phyloP scores from a whole-genome alignment of 768 basidiomycete genomes.

The Leucocoprinus sp. region DNA sequence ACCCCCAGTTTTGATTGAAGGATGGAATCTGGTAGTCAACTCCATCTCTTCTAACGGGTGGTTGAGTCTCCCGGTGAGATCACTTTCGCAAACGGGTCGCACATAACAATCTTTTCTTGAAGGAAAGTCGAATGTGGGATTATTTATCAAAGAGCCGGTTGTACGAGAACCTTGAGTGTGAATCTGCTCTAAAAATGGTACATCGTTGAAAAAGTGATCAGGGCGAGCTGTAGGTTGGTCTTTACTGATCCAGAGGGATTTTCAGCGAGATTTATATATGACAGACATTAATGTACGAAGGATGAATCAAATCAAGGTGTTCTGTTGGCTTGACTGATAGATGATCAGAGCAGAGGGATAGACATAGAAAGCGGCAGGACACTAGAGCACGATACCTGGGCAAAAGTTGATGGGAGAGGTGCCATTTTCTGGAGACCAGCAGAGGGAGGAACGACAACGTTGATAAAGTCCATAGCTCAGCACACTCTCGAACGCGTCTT shows the following conservation, averaged over 20 bases:
- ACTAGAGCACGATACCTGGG: slow-evolving; percentile 3
- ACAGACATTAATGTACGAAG: too few species aligned
- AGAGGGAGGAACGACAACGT: neutral
- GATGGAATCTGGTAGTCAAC: too few species aligned
- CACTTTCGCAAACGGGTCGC: neutral
- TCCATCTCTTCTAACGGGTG: too few species aligned
- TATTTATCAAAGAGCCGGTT: neutral
- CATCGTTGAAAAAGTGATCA: neutral
- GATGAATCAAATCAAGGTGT: too few species aligned
- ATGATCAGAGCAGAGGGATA: too few species aligned
- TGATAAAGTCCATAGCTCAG: slow-evolving; percentile 11
- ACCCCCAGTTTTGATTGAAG: too few species aligned
- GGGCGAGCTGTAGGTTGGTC: neutral
- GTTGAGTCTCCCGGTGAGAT: too few species aligned
- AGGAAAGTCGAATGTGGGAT: neutral
- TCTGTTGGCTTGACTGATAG: too few species aligned
- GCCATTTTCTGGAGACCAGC: neutral
- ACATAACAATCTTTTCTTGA: neutral
- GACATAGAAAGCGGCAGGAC: slow-evolving; percentile 5
- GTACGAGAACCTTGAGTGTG: neutral
- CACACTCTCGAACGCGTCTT: slow-evolving; percentile 5
- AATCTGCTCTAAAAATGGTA: slow-evolving; percentile 3
- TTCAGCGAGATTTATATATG: too few species aligned
- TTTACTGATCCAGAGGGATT: neutral
- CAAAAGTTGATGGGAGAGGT: neutral